Conservation (phyloP, 1,284 basidiomycete species). For the Golubevia sp. region DNA sequence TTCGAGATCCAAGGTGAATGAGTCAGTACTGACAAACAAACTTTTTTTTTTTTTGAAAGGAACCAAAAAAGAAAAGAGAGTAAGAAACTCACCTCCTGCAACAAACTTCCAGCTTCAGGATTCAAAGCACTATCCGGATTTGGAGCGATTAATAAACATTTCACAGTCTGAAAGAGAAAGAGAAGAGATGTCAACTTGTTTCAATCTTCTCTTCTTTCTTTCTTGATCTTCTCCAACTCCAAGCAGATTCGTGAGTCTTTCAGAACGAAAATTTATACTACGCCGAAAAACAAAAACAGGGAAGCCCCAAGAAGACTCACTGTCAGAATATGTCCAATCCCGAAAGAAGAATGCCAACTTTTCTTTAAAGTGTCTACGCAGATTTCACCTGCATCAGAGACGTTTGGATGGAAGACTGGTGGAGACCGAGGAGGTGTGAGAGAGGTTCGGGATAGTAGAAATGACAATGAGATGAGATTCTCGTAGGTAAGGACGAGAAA, state of each 20-base stretch:
- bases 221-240: no score
- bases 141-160: constrained; percentile 91
- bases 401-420: constrained; percentile 97
- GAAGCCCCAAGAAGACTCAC: constrained; percentile 46
- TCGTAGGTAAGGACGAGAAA: neutral
- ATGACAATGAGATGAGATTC: neutral
- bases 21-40: no score
- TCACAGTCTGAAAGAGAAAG: constrained; percentile 65
- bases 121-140: constrained; percentile 94
- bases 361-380: constrained; percentile 97
- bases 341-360: constrained; percentile 90
- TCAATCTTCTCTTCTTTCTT: no score
- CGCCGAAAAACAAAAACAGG: no score
- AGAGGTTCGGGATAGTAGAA: constrained; percentile 14
- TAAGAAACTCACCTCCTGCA: constrained; percentile 87
- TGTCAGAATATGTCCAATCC: constrained; percentile 84
- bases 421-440: constrained; percentile 74
- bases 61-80: no score
- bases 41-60: no score
- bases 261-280: no score
- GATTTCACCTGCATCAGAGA: constrained; percentile 85
- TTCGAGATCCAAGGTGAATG: no score
- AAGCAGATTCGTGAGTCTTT: no score
- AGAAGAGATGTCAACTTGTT: neutral
- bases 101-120: constrained; percentile 87